Conservation (phyloP, 129 eudicot genomes). For the Deinandra increscens region DNA sequence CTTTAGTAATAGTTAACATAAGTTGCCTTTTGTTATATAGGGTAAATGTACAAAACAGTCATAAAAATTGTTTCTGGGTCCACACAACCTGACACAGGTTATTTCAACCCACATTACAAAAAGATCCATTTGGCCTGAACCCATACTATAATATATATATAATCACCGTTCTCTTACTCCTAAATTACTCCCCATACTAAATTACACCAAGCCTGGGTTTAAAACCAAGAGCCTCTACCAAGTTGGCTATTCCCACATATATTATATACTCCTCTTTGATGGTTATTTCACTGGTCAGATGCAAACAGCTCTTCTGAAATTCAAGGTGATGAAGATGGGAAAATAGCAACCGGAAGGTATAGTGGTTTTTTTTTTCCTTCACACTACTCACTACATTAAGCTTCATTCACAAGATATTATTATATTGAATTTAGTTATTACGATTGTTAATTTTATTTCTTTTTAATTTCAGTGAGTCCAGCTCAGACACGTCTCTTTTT, state of each 20-base stretch:
- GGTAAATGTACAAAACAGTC: background rate
- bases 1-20: background rate
- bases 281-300: slow-evolving; percentile 40
- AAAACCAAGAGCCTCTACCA: too few relatives aligned
- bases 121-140: background rate
- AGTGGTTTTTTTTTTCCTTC: slow-evolving; percentile 13
- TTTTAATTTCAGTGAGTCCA: slow-evolving; percentile 52
- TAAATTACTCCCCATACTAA: too few relatives aligned
- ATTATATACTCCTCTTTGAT: background rate
- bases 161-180: too few relatives aligned
- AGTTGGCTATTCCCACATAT: too few relatives aligned
- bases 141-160: background rate
- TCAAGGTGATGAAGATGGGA: slow-evolving; percentile 41
- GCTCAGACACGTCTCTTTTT: slow-evolving; percentile 44
- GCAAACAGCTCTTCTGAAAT: slow-evolving; percentile 41
- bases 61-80: background rate
- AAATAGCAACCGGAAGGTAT: slow-evolving; percentile 52
- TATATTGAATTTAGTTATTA: background rate
- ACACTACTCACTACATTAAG: background rate
- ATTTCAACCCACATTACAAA: background rate
- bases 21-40: background rate
- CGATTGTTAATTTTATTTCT: background rate
- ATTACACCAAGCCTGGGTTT: too few relatives aligned
- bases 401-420: background rate
- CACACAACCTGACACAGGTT: background rate